Base-by-base conservation (phyloP, 2,329 filamentous ascomycete genomes). In the Neofusicoccum sp. region DNA sequence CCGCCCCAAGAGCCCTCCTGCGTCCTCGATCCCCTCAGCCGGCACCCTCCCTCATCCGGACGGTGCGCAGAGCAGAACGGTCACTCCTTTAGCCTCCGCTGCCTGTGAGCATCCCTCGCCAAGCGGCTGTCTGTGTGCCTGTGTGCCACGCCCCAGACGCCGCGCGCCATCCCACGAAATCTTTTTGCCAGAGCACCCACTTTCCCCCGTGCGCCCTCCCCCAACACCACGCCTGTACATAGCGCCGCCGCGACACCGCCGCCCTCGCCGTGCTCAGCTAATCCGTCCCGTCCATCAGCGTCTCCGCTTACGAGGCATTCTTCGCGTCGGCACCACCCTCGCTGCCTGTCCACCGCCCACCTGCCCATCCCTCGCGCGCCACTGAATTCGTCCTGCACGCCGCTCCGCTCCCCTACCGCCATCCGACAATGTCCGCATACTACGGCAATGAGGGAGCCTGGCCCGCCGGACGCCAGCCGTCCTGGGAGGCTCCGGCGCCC, bases 401-500 rank as follows among this genome's bases (percentile, higher is more conserved):
- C 45, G 61, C 49, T 47, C 61, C 61, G 49, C 50, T 56, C 61
- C 50, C 49, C 50, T 56, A 45, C 29, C 43, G 33, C 61, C 34
- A 41, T 37, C 47, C 50, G 22, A 66, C 60, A 68, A 62, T 62
- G 59, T 45, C 59, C 31, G 84, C 88, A 70, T 90, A 88, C 78
- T 90, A 89, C 81, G 54, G 14, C 54, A 87, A 90, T 76, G 85
- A 87, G 73, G 84, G 73, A 67, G 72, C 81, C 79, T 89, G 87
- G 85, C 82, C 86, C 66, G 83, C 85, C 67, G 80, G 82, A 71
- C 85, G 86, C 71, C 88, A 90, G 79, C 76, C 84, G 28, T 87
- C 87, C 49, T 92, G 89, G 89, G 89, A 92, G 71, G 87, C 90
- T 73, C 88, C 88, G 68, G 85, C 84, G 64, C 89, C 89, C 66